Conservation (phyloP, 2,329 filamentous ascomycete genomes). For the Tolypocladium sp. region DNA sequence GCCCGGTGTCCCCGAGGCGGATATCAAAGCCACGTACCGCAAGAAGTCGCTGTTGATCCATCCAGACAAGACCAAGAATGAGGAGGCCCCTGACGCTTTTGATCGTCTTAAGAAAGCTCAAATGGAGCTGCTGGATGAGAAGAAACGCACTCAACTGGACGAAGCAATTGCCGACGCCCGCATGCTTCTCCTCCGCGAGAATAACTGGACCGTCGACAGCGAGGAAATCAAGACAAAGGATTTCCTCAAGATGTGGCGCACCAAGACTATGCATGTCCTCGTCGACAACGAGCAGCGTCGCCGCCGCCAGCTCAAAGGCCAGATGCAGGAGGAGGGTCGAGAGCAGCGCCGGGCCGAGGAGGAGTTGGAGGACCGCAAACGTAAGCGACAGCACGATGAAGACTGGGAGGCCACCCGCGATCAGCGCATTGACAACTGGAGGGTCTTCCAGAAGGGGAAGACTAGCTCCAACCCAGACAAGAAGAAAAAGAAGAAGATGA, state of each 20-base stretch:
- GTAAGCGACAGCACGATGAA: slow-evolving; percentile 85
- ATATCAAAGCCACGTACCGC: slow-evolving; percentile 91
- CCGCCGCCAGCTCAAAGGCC: slow-evolving; percentile 77
- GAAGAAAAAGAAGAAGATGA: slow-evolving; percentile 60
- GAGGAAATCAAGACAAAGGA: slow-evolving; percentile 76
- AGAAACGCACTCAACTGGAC: slow-evolving; percentile 76
- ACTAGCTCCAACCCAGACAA: slow-evolving; percentile 36
- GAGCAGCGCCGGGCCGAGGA: slow-evolving; percentile 80
- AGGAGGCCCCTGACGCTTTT: slow-evolving; percentile 85
- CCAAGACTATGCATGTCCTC: slow-evolving; percentile 82
- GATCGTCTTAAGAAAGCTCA: slow-evolving; percentile 95
- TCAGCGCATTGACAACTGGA: slow-evolving; percentile 86
- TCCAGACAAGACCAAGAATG: slow-evolving; percentile 93
- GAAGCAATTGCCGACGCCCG: slow-evolving; percentile 94
- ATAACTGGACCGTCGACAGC: slow-evolving; percentile 85
- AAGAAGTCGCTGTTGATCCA: slow-evolving; percentile 98
- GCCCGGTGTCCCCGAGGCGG: slow-evolving; percentile 87
- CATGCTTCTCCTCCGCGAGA: slow-evolving; percentile 87
- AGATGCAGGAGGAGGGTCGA: slow-evolving; percentile 93
- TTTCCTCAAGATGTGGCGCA: slow-evolving; percentile 78
- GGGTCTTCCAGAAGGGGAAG: slow-evolving; percentile 76
- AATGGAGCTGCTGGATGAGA: slow-evolving; percentile 85
- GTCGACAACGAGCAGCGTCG: slow-evolving; percentile 86
- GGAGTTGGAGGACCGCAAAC: slow-evolving; percentile 70
- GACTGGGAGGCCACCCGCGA: slow-evolving; percentile 93